Evolutionary conservation across 495 filamentous ascomycete species (phyloP), one percentile per base, ranked within the genome.

Genomic region (Bathelium albidoporum): DNA sequence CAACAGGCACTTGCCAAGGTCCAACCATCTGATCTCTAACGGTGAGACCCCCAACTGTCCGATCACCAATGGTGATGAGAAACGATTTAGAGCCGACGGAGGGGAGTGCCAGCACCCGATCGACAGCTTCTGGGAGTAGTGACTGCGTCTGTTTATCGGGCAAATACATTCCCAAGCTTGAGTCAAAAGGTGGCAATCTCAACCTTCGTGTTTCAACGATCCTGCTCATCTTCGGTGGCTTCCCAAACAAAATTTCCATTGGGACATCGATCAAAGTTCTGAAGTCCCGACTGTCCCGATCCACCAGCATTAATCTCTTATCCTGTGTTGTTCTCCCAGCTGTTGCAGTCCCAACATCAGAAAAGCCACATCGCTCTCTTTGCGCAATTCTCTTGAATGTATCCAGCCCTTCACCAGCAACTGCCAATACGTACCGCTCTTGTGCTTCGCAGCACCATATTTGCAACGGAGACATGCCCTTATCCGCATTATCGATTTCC

Each of bases 391-490:
- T 82, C 45, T 85, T 87, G 75, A 97, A 97, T 32, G 82, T 85
- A 65, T 91, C 89, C 71, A 97, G 83, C 34, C 84, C 78, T 2
- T 91, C 87, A 61, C 82, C 81, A 36, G 89, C 88, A 64, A 98
- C 83, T 12, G 91, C 82, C 67, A 97, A 72, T 20, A 97, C 94
- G 67, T 97, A 98, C 70, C 94, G 80, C 74, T 98, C 94, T 69
- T 98, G 94, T 1, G 94, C 95, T 69, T 97, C 92, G 67, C 89
- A 93, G 76, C 92, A 96, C 93, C 92, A 97, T 39, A 97, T 95
- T 72, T 97, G 88, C 69, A 96, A 82, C 26, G 93, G 92, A 72
- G 90, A 95, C 89, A 97, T 92, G 69, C 90, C 86, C 41, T 78
- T 82, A 72, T 97, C 95, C 0, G 90, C 88, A 71, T 81, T 96